Conservation (phyloP, 2,329 filamentous ascomycete species). For the Sclerotinia borealis region DNA sequence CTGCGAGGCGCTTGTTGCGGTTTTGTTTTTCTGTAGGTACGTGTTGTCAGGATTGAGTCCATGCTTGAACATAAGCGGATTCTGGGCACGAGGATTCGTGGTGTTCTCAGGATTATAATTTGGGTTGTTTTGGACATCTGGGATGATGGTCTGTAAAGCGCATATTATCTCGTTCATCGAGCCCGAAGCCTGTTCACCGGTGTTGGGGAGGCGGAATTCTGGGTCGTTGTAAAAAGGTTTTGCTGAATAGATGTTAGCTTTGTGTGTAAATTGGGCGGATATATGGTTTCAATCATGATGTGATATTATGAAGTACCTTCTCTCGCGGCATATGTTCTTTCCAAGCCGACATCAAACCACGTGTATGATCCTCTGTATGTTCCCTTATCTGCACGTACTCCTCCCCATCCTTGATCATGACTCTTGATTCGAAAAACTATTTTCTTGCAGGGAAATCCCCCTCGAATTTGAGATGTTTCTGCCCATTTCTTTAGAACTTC, state of each 20-base stretch:
- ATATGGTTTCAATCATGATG: background rate
- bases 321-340: conserved; percentile 42
- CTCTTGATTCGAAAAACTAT: conserved; percentile 54
- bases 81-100: background rate
- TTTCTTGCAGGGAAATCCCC: conserved; percentile 48
- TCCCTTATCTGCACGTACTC: conserved; percentile 28
- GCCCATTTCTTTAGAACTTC: conserved; percentile 21
- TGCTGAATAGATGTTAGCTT: background rate
- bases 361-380: conserved; percentile 48
- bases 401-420: conserved; percentile 54
- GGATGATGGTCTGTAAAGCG: conserved; percentile 36
- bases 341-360: conserved; percentile 59
- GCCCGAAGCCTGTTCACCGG: background rate
- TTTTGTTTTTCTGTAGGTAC: conserved; percentile 42
- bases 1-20: conserved; percentile 36
- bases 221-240: background rate
- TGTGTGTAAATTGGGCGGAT: background rate
- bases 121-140: conserved; percentile 18
- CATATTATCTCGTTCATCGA: conserved; percentile 24
- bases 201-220: background rate
- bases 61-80: conserved; percentile 31
- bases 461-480: conserved; percentile 14
- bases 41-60: conserved; percentile 35
- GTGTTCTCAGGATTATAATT: background rate
- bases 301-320: conserved; percentile 16